Conservation (phyloP, 139 green algal species). For the Chlorella sp. region DNA sequence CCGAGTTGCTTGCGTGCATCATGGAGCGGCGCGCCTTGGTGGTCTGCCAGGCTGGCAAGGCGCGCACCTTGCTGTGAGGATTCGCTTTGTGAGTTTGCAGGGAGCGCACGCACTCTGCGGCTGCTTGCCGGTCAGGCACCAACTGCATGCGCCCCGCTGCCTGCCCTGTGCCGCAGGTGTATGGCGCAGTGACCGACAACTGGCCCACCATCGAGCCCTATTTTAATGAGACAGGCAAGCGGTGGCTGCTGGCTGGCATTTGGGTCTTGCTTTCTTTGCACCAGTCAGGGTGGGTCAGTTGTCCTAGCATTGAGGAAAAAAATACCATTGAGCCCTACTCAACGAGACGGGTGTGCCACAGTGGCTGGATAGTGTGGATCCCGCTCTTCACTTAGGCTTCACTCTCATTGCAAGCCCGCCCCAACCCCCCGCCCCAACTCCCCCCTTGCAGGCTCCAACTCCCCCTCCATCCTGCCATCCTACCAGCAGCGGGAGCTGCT, state of each 20-base stretch:
- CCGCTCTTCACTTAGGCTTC: neutral
- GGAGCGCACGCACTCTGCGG: no score
- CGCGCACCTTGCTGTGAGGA: no score
- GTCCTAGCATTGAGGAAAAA: no score
- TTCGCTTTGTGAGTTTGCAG: no score
- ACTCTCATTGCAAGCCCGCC: neutral
- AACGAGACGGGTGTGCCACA: neutral
- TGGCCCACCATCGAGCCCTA: constrained; percentile 90
- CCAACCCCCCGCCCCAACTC: neutral
- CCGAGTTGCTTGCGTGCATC: no score
- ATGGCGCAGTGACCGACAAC: constrained; percentile 87
- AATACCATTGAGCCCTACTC: neutral
- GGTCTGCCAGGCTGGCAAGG: no score
- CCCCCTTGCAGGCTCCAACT: constrained; percentile 72
- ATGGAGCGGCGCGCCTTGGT: no score
- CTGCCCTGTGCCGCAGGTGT: constrained; percentile 50
- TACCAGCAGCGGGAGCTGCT: constrained; percentile 80
- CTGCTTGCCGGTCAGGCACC: neutral
- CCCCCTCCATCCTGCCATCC: constrained; percentile 79
- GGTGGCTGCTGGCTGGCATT: constrained; percentile 43
- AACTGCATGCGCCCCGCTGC: neutral
- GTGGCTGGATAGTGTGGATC: neutral
- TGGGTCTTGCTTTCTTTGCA: no score
- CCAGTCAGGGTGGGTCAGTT: no score
- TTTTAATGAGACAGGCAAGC: constrained; percentile 82